Evolutionary conservation across 306 rosid genomes (phyloP), one percentile per base, ranked within the genome.

Genomic region (Styphnolobium japonicum): DNA sequence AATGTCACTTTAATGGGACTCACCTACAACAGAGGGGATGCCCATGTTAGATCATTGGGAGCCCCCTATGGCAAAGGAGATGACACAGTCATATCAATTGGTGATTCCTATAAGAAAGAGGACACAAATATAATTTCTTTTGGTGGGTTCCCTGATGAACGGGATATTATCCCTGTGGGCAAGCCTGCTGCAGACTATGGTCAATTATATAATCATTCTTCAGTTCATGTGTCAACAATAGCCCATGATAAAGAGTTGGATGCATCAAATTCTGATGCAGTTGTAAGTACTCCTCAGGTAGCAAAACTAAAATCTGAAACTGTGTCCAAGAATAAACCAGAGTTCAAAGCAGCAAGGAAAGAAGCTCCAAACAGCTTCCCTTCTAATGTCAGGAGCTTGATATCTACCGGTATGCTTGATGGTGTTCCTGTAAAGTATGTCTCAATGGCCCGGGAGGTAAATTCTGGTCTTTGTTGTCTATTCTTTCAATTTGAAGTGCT

Each of bases 291-390:
- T 63, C 70, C 80, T 58, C 83, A 15, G 77, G 77, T 25, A 56
- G 67, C 75, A 69, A 88, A 81, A 86, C 58, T 79, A 62, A 91
- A 82, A 84, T 66, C 87, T 18, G 91, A 90, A 63, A 75, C 73
- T 33, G 81, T 71, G 60, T 39, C 83, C 39, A 91, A 93, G 89
- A 81, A 75, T 85, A 91, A 86, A 81, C 79, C 85, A 53, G 94
- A 91, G 51, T 19, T 52, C 77, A 93, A 88, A 87, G 39, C 76
- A 9, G 55, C 77, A n/a, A 88, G 73, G 89, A 91, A 91, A 88
- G 93, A 89, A 79, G 88, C 97, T 86, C 96, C 98, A 43, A 92
- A 90, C 81, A 88, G 92, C 89, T 91, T 93, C 66, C 98, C 98
- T 14, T 81, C 97, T 36, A 93, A 91, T 79, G 98, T 93, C 83